Evolutionary conservation across 1,284 basidiomycete genomes (phyloP).

Genomic region (Vanrija sp.): DNA sequence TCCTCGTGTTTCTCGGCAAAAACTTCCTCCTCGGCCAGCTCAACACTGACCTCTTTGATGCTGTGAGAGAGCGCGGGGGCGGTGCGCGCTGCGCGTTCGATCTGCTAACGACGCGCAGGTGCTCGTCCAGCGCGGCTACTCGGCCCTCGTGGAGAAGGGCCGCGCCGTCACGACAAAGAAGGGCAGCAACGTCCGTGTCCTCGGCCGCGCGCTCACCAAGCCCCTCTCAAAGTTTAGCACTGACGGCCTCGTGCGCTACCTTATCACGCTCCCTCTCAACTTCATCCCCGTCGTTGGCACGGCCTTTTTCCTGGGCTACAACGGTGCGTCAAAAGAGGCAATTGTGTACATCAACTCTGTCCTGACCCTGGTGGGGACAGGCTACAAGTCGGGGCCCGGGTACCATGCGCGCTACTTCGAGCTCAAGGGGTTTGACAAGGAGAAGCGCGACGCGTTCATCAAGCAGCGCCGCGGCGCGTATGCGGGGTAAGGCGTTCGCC

Average conservation of each 20-base stretch:
- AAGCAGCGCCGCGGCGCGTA: conserved; percentile 54
- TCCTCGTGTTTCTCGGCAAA: conserved; percentile 54
- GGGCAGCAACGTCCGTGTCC: conserved; percentile 29
- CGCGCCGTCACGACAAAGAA: conserved; percentile 35
- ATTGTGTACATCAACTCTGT: not conserved
- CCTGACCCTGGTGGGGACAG: conserved; percentile 13
- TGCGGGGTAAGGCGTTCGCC: conserved; percentile 47
- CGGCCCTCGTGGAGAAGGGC: conserved; percentile 46
- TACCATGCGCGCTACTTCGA: conserved; percentile 68
- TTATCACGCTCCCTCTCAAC: conserved; percentile 54
- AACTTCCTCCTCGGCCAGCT: conserved; percentile 55
- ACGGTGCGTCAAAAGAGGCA: conserved; percentile 26
- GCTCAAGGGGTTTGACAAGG: conserved; percentile 56
- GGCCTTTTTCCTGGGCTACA: conserved; percentile 55
- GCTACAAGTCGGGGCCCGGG: conserved; percentile 56
- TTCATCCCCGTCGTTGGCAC: conserved; percentile 66
- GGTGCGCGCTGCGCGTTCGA: not conserved
- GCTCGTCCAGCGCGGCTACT: conserved; percentile 47
- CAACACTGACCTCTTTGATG: conserved; percentile 52
- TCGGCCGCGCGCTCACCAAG: conserved; percentile 47
- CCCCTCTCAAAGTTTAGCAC: conserved; percentile 43
- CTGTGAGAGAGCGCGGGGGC: conserved; percentile 23
- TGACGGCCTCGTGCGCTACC: conserved; percentile 46
- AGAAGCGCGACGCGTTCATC: conserved; percentile 47
- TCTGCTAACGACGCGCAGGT: conserved; percentile 27